Percentiles rank a stretch among this genome's conserved stretches.
These are phyloP conservation scores for Aspergillus ochraceoroseus DNA, from an alignment of 2,329 filamentous ascomycete species.

Conservation along the genomic window DNA sequence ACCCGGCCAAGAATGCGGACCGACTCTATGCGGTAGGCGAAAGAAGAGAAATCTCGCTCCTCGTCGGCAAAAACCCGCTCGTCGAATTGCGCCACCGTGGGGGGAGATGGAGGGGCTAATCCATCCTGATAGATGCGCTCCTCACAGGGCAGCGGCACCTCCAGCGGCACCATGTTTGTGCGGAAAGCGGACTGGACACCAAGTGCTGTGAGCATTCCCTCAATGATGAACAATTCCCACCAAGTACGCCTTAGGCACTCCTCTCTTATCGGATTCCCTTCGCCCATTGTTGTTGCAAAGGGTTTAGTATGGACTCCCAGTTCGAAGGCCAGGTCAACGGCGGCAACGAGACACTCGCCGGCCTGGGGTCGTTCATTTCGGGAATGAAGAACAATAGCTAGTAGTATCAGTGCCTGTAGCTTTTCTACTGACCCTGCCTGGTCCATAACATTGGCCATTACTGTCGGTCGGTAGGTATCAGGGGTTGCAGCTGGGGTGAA, in stretches of 20 bases:
- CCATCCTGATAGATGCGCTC: conserved; percentile 57
- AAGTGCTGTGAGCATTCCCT: conserved; percentile 78
- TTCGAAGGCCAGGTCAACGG: conserved; percentile 67
- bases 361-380: conserved; percentile 66
- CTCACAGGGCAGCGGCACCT: conserved; percentile 75
- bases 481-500: conserved; percentile 47
- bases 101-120: conserved; percentile 55
- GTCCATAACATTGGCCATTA: conserved; percentile 30
- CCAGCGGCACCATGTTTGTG: conserved; percentile 62
- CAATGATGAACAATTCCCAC: conserved; percentile 81
- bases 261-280: conserved; percentile 63
- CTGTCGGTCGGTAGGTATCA: conserved; percentile 41
- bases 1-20: conserved; percentile 73
- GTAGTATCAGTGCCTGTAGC: conserved; percentile 72
- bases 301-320: conserved; percentile 68
- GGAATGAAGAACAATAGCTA: conserved; percentile 73
- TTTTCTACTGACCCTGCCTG: conserved; percentile 54
- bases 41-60: conserved; percentile 69
- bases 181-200: conserved; percentile 49
- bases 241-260: conserved; percentile 85
- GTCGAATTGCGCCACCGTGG: conserved; percentile 70
- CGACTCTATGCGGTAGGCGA: conserved; percentile 76
- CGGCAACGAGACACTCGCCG: conserved; percentile 60
- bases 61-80: conserved; percentile 68
- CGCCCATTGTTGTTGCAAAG: conserved; percentile 61